Evolutionary conservation across 495 filamentous ascomycete species (phyloP).

Genomic region (Sabuloglossum arenarium): DNA sequence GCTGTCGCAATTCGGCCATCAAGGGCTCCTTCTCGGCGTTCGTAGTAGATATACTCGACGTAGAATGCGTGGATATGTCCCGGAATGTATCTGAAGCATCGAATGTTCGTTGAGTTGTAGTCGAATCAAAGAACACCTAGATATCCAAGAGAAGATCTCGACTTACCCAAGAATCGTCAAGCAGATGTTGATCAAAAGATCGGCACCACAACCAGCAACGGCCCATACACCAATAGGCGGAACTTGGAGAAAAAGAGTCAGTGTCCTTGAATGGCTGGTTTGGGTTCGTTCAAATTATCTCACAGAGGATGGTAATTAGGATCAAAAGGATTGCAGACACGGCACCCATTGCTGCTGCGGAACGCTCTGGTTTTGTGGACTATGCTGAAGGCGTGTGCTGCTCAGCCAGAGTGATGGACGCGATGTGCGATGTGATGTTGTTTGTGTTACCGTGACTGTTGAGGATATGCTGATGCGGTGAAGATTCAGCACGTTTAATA

Average conservation of each 20-base stretch:
- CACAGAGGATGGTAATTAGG: constrained; percentile 7
- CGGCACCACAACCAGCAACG: constrained; percentile 39
- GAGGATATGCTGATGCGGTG: too few relatives aligned
- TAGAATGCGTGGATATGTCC: constrained; percentile 87
- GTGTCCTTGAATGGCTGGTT: background rate
- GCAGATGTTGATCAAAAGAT: constrained; percentile 42
- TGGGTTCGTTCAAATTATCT: background rate
- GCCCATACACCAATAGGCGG: constrained; percentile 43
- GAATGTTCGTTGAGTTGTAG: background rate
- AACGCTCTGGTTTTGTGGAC: background rate
- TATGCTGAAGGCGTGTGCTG: background rate
- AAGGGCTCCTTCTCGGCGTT: constrained; percentile 36
- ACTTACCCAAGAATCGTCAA: constrained; percentile 39
- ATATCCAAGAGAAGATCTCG: background rate
- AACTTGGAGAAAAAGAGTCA: constrained; percentile 20
- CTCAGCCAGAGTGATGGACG: background rate
- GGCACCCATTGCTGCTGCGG: constrained; percentile 3
- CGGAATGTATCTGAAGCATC: constrained; percentile 38
- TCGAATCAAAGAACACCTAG: background rate
- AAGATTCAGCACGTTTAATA: too few relatives aligned
- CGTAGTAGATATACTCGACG: constrained; percentile 69
- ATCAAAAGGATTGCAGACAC: constrained; percentile 3
- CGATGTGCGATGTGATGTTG: background rate
- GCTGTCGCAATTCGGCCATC: constrained; percentile 24
- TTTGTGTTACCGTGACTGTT: too few relatives aligned